Conservation (phyloP, 805 yeast genomes). For the Candida berthetii region DNA sequence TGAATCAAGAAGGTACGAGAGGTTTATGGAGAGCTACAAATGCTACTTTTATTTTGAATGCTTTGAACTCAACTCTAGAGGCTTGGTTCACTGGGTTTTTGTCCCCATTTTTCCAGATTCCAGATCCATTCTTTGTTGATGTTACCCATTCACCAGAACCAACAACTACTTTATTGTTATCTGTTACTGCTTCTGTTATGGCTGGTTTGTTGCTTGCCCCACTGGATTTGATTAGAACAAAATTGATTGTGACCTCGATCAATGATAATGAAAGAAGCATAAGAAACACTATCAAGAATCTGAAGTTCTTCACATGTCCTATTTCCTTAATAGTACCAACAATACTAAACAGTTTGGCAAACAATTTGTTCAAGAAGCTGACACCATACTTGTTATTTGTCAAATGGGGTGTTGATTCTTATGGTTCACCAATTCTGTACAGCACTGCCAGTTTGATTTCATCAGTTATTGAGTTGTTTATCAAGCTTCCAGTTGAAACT, state of each 20-base stretch:
- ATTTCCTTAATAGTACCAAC: slow-evolving; percentile 60
- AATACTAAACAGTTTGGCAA: slow-evolving; percentile 52
- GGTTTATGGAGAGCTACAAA: slow-evolving; percentile 72
- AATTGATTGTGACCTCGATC: slow-evolving; percentile 66
- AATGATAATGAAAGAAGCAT: slow-evolving; percentile 54
- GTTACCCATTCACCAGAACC: slow-evolving; percentile 78
- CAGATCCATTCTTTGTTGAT: slow-evolving; percentile 86
- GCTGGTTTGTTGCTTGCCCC: slow-evolving; percentile 76
- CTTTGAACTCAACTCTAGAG: slow-evolving; percentile 70
- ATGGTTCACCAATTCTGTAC: slow-evolving; percentile 54
- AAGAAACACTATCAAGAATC: slow-evolving; percentile 52
- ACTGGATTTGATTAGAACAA: slow-evolving; percentile 72
- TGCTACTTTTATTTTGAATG: slow-evolving; percentile 72
- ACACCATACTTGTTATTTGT: slow-evolving; percentile 61
- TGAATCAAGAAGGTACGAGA: slow-evolving; percentile 64
- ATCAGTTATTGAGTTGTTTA: slow-evolving; percentile 61
- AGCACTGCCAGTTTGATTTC: slow-evolving; percentile 52
- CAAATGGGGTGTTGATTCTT: slow-evolving; percentile 59
- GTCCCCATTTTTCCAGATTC: slow-evolving; percentile 74
- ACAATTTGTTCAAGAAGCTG: slow-evolving; percentile 54
- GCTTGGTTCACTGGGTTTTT: slow-evolving; percentile 91
- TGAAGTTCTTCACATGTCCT: slow-evolving; percentile 51
- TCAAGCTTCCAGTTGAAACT: slow-evolving; percentile 85
- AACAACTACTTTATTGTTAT: slow-evolving; percentile 54
- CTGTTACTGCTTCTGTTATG: slow-evolving; percentile 64